Conservation (phyloP, 768 basidiomycete genomes). For the Leccinum ochraceum region DNA sequence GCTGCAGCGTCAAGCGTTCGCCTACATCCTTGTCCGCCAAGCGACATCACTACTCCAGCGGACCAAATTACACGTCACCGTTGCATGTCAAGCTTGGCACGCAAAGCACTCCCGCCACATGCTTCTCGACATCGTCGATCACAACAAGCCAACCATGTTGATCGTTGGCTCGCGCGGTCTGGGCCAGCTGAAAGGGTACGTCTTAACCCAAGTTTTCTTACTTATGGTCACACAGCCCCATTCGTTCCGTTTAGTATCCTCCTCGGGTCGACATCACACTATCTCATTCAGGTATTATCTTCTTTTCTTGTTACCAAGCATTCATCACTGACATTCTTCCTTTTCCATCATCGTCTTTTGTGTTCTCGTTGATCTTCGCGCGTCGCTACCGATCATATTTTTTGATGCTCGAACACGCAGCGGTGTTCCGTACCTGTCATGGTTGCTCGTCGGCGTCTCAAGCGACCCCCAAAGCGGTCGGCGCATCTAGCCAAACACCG, state of each 20-base stretch:
- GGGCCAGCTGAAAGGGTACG: slow-evolving; percentile 83
- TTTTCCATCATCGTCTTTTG: not conserved
- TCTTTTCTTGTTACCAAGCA: not conserved
- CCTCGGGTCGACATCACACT: slow-evolving; percentile 93
- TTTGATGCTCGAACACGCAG: slow-evolving; percentile 34
- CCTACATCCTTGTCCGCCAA: slow-evolving; percentile 88
- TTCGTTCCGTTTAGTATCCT: slow-evolving; percentile 59
- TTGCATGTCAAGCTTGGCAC: slow-evolving; percentile 94
- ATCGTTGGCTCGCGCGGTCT: slow-evolving; percentile 95
- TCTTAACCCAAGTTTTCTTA: not conserved
- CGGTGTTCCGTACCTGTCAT: slow-evolving; percentile 96
- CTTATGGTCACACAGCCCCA: not conserved
- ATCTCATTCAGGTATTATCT: slow-evolving; percentile 72
- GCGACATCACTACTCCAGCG: slow-evolving; percentile 88
- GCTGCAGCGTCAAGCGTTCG: slow-evolving; percentile 78
- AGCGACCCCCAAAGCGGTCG: slow-evolving; percentile 78
- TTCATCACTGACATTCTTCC: not conserved
- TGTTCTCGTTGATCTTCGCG: not conserved
- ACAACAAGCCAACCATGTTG: slow-evolving; percentile 84
- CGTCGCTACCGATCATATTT: not conserved
- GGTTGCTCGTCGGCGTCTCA: slow-evolving; percentile 91
- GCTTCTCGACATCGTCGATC: slow-evolving; percentile 88
- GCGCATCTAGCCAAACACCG: slow-evolving; percentile 84
- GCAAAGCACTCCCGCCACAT: slow-evolving; percentile 94
- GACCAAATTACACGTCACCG: slow-evolving; percentile 81